Conservation (phyloP, 768 basidiomycete species). For the Exidia glandulosa region DNA sequence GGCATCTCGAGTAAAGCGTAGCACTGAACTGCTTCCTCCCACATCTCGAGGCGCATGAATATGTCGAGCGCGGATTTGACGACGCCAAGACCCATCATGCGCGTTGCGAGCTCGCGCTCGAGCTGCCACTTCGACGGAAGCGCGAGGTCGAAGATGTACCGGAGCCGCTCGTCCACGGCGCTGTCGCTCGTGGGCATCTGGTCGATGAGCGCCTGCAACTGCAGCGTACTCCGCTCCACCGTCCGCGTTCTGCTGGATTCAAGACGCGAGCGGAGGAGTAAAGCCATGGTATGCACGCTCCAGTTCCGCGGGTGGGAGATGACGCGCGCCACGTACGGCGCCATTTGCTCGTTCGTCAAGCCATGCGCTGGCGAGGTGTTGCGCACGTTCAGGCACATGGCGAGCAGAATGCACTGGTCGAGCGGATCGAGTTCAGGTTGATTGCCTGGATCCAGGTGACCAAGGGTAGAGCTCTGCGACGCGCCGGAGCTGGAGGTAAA, state of each 20-base stretch:
- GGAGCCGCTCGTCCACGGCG: slow-evolving; percentile 65
- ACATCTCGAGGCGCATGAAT: slow-evolving; percentile 92
- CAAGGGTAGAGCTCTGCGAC: slow-evolving; percentile 29
- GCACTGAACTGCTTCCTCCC: slow-evolving; percentile 92
- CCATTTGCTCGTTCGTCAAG: slow-evolving; percentile 85
- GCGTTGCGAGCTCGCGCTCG: slow-evolving; percentile 78
- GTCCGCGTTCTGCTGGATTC: slow-evolving; percentile 84
- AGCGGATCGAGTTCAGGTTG: slow-evolving; percentile 87
- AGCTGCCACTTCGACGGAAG: slow-evolving; percentile 90
- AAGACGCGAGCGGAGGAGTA: slow-evolving; percentile 84
- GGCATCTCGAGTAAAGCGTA: slow-evolving; percentile 70
- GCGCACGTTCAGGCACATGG: slow-evolving; percentile 80
- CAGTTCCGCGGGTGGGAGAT: slow-evolving; percentile 86
- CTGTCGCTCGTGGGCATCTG: slow-evolving; percentile 83
- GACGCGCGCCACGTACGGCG: slow-evolving; percentile 82
- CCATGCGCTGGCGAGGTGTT: slow-evolving; percentile 87
- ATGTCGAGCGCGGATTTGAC: slow-evolving; percentile 85
- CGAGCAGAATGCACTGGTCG: slow-evolving; percentile 86
- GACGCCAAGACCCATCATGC: slow-evolving; percentile 79
- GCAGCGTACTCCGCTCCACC: slow-evolving; percentile 83
- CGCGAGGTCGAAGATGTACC: slow-evolving; percentile 68
- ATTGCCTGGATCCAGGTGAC: slow-evolving; percentile 66
- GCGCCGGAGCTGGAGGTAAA: slow-evolving; percentile 67
- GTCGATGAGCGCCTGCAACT: slow-evolving; percentile 91
- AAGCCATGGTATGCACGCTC: slow-evolving; percentile 94